Conservation (phyloP, 768 basidiomycete genomes). For the Candolleomyces efflorescens region DNA sequence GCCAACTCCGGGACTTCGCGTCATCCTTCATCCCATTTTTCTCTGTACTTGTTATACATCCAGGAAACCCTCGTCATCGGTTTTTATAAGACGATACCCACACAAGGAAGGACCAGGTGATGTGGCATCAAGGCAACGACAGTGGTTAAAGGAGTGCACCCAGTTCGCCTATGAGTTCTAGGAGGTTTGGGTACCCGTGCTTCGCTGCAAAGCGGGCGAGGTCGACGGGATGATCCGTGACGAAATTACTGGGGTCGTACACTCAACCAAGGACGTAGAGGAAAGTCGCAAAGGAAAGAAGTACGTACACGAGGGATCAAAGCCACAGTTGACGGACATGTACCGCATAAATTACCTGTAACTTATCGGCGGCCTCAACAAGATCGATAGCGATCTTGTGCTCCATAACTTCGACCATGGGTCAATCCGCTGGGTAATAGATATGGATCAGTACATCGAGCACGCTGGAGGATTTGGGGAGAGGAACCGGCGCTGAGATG, state of each 20-base stretch:
- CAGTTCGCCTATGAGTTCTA: neutral
- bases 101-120: neutral
- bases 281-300: too few relatives aligned
- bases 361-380: conserved; percentile 25
- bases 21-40: neutral
- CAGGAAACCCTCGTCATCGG: neutral
- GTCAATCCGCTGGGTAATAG: conserved; percentile 20
- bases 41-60: neutral
- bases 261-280: too few relatives aligned
- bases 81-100: neutral
- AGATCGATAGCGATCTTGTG: conserved; percentile 15
- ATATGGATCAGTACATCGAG: conserved; percentile 25
- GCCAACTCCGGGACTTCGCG: too few relatives aligned
- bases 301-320: too few relatives aligned
- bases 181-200: neutral
- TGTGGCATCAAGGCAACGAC: neutral
- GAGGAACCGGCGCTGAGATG: conserved; percentile 14
- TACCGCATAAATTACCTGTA: conserved; percentile 20
- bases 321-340: too few relatives aligned
- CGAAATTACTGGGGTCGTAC: neutral
- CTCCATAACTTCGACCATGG: conserved; percentile 13
- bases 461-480: conserved; percentile 16
- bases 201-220: neutral
- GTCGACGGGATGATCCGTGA: neutral
- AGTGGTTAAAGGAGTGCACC: neutral